Conservation (phyloP, 2,329 filamentous ascomycete genomes). For the Beauveria sp. region DNA sequence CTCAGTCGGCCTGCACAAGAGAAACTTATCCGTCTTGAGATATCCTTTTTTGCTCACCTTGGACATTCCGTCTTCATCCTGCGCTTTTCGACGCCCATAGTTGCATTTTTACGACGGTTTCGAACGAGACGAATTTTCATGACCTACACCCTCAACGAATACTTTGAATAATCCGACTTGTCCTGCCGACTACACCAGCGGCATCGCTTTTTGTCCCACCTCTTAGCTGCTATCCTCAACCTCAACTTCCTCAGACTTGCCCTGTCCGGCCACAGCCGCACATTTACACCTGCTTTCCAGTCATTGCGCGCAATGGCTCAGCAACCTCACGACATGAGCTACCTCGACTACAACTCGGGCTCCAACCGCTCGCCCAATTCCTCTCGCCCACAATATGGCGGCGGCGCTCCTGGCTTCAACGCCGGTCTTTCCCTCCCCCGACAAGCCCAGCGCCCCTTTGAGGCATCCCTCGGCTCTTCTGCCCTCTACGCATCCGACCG, state of each 20-base stretch:
- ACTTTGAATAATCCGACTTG: neutral
- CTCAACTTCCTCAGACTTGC: neutral
- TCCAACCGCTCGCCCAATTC: conserved; percentile 62
- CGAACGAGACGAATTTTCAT: conserved; percentile 9
- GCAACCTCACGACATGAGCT: conserved; percentile 54
- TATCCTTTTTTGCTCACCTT: neutral
- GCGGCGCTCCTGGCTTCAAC: conserved; percentile 40
- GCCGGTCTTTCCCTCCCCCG: conserved; percentile 36
- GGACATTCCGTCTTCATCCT: neutral
- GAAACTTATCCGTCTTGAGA: neutral
- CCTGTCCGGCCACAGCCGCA: neutral
- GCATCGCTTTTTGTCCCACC: neutral
- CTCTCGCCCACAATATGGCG: conserved; percentile 51
- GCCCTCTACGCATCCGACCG: conserved; percentile 66
- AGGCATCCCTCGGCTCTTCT: conserved; percentile 55
- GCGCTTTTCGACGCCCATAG: neutral
- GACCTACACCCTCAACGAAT: conserved; percentile 3
- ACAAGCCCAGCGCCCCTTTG: conserved; percentile 66
- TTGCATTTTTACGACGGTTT: conserved; percentile 4
- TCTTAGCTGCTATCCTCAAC: neutral
- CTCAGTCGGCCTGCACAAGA: neutral
- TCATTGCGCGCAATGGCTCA: conserved; percentile 29
- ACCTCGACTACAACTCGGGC: conserved; percentile 58
- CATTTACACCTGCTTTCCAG: neutral
- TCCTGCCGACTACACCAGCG: neutral